These are phyloP conservation scores for Hypoxylon perforatum DNA, from an alignment of 495 filamentous ascomycete species.

Conservation along the genomic window DNA sequence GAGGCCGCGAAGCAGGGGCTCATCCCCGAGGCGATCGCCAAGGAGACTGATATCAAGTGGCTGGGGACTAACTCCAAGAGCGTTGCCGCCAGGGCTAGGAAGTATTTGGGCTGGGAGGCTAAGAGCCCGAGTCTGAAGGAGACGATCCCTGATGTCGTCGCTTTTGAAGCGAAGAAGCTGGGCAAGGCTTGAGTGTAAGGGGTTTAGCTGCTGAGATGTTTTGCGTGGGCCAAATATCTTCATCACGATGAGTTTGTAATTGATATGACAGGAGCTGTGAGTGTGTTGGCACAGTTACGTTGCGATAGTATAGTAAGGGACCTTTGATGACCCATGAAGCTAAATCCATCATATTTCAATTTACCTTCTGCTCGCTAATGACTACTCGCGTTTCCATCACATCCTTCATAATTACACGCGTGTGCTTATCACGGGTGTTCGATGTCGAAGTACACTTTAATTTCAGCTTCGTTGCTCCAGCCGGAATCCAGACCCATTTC, in stretches of 20 bases:
- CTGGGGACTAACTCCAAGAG: constrained; percentile 71
- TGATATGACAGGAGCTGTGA: no score
- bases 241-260: no score
- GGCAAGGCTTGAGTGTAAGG: constrained; percentile 46
- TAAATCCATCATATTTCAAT: neutral
- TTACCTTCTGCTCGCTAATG: neutral
- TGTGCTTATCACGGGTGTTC: constrained; percentile 39
- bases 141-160: constrained; percentile 62
- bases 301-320: no score
- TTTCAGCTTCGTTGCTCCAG: constrained; percentile 85
- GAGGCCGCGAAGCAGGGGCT: constrained; percentile 72
- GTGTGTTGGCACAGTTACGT: no score
- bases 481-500: constrained; percentile 74
- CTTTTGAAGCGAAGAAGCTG: constrained; percentile 57
- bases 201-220: no score
- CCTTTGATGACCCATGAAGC: neutral
- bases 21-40: constrained; percentile 66
- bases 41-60: constrained; percentile 34
- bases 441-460: constrained; percentile 70
- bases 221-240: no score
- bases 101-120: constrained; percentile 71
- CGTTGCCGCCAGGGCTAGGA: constrained; percentile 64
- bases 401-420: neutral
- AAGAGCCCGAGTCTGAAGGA: constrained; percentile 60
- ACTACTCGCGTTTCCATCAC: neutral